These are phyloP conservation scores for Stemphylium beticola DNA, from an alignment of 2,329 filamentous ascomycete species.

Conservation along the genomic window DNA sequence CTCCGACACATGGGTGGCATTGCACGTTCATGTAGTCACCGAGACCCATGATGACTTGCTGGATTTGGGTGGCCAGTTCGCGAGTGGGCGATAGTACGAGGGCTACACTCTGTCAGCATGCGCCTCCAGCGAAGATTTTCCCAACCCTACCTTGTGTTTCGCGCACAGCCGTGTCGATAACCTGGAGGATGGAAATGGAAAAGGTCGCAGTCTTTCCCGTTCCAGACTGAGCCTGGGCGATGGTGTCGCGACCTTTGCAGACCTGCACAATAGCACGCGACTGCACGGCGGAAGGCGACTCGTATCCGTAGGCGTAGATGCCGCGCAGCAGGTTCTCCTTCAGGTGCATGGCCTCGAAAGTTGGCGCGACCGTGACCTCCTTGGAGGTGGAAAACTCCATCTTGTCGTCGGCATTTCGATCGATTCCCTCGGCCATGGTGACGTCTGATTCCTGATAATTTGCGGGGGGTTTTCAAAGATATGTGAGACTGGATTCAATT, in stretches of 20 bases:
- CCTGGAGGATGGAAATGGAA: conserved; percentile 93
- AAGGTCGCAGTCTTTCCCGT: conserved; percentile 98
- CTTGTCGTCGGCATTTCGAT: conserved; percentile 91
- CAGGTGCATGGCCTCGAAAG: conserved; percentile 76
- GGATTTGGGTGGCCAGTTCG: conserved; percentile 96
- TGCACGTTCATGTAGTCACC: conserved; percentile 99
- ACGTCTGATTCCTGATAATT: conserved; percentile 1
- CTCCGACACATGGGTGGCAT: conserved; percentile 97
- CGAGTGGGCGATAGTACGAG: conserved; percentile 94
- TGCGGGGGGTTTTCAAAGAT: not conserved
- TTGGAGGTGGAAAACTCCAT: conserved; percentile 99
- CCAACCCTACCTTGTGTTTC: conserved; percentile 72
- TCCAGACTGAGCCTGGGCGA: conserved; percentile 95
- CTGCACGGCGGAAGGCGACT: conserved; percentile 96
- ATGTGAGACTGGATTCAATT: conserved; percentile 7
- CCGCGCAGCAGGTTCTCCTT: conserved; percentile 97
- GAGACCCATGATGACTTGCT: conserved; percentile 99
- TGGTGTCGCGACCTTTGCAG: conserved; percentile 98
- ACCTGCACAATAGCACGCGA: conserved; percentile 98
- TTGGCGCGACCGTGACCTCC: conserved; percentile 93
- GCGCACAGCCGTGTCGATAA: conserved; percentile 90
- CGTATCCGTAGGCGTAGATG: conserved; percentile 98
- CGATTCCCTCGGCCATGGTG: conserved; percentile 90
- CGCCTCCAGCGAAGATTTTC: not conserved
- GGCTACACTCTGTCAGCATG: conserved; percentile 56